Conservation (phyloP, 1,139 yeast species). For the Suhomyces bolitotheri region DNA sequence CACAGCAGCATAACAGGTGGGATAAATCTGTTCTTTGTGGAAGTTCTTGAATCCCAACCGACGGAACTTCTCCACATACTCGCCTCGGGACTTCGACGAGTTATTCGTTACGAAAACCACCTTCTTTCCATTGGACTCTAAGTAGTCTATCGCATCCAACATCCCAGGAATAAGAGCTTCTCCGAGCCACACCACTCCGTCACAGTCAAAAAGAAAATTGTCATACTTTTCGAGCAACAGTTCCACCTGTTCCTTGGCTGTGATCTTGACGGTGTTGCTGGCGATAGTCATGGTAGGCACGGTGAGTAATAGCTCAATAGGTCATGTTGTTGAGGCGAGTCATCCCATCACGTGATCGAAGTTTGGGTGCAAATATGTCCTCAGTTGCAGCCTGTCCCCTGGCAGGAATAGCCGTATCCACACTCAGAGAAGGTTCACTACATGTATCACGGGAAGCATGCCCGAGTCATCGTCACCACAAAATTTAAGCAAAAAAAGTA, state of each 20-base stretch:
- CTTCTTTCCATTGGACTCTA: slow-evolving; percentile 41
- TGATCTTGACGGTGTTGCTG: slow-evolving; percentile 6
- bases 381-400: too few species aligned
- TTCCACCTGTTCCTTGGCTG: slow-evolving; percentile 30
- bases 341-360: too few species aligned
- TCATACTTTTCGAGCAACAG: slow-evolving; percentile 65
- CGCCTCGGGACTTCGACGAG: slow-evolving; percentile 37
- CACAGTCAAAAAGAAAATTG: slow-evolving; percentile 89
- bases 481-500: too few species aligned
- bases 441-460: too few species aligned
- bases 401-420: slow-evolving; percentile 9
- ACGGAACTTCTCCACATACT: slow-evolving; percentile 35
- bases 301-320: too few species aligned
- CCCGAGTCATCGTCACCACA: too few species aligned
- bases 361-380: background rate
- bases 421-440: too few species aligned
- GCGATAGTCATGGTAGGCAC: slow-evolving; percentile 3
- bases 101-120: slow-evolving; percentile 44
- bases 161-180: slow-evolving; percentile 70
- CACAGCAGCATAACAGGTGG: slow-evolving; percentile 41
- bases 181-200: slow-evolving; percentile 92
- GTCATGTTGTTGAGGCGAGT: too few species aligned
- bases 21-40: slow-evolving; percentile 33
- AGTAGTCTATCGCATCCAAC: slow-evolving; percentile 59
- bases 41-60: slow-evolving; percentile 34